Conservation (phyloP, 1,284 basidiomycete species). For the Laetiporus sulphureus region DNA sequence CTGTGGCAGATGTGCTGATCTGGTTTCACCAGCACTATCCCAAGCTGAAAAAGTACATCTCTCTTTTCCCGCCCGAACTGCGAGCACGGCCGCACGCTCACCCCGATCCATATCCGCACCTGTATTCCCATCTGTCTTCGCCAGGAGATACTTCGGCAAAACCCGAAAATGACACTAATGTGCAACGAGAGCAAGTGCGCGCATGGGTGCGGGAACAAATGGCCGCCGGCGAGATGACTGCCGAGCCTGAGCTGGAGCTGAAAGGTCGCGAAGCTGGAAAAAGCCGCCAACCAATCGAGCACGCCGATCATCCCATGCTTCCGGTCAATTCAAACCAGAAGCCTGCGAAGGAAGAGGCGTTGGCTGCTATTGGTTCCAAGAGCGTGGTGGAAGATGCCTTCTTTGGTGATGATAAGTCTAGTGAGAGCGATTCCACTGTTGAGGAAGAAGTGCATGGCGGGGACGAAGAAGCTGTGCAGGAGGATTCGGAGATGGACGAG, state of each 20-base stretch:
- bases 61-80: conserved; percentile 71
- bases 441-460: too few relatives aligned
- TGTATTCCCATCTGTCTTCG: conserved; percentile 1
- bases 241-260: conserved; percentile 51
- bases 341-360: too few relatives aligned
- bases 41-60: conserved; percentile 79
- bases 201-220: conserved; percentile 57
- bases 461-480: too few relatives aligned
- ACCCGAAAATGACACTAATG: conserved; percentile 21
- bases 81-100: conserved; percentile 30
- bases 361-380: too few relatives aligned
- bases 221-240: conserved; percentile 51
- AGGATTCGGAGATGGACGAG: too few relatives aligned
- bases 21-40: conserved; percentile 57
- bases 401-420: too few relatives aligned
- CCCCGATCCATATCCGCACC: conserved; percentile 9
- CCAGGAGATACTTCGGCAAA: conserved; percentile 3
- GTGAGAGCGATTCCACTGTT: too few relatives aligned
- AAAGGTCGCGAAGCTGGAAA: neutral
- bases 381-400: too few relatives aligned
- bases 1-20: too few relatives aligned
- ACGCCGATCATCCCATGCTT: too few relatives aligned
- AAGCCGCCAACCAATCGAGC: neutral
- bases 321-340: too few relatives aligned
- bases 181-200: conserved; percentile 57